These are phyloP conservation scores for Heterobasidion annosum DNA, from an alignment of 1,284 basidiomycete species.

Conservation along the genomic window DNA sequence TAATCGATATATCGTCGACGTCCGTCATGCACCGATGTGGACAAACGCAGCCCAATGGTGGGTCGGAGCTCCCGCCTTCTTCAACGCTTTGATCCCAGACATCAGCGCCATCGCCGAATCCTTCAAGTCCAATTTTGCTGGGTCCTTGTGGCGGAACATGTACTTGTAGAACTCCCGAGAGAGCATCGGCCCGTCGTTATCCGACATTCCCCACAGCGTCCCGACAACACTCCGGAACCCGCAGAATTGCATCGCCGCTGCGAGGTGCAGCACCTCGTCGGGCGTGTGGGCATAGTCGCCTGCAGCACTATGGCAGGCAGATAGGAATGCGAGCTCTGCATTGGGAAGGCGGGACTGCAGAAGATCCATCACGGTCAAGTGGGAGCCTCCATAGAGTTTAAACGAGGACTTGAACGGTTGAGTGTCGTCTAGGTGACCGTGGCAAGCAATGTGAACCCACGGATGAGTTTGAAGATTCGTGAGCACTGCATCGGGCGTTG, in stretches of 20 bases:
- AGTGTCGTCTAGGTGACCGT: constrained; percentile 2
- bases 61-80: neutral
- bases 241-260: constrained; percentile 11
- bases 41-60: too few relatives aligned
- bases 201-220: constrained; percentile 24
- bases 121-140: neutral
- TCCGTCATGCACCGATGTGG: too few relatives aligned
- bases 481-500: constrained; percentile 4
- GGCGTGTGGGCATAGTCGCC: neutral
- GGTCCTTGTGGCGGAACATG: neutral
- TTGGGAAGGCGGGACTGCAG: neutral
- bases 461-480: neutral
- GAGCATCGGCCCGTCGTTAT: constrained; percentile 12
- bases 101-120: neutral
- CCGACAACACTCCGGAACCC: constrained; percentile 26
- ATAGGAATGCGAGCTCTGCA: constrained; percentile 10
- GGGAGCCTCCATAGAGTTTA: neutral
- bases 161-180: constrained; percentile 4
- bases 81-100: neutral
- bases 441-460: constrained; percentile 7
- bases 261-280: constrained; percentile 2
- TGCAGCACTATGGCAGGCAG: constrained; percentile 8
- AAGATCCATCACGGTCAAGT: constrained; percentile 5
- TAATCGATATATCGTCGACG: too few relatives aligned
- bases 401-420: constrained; percentile 8